phyloP scores from a whole-genome alignment of 257 asterid species.

The Solanum ossicruentum region DNA sequence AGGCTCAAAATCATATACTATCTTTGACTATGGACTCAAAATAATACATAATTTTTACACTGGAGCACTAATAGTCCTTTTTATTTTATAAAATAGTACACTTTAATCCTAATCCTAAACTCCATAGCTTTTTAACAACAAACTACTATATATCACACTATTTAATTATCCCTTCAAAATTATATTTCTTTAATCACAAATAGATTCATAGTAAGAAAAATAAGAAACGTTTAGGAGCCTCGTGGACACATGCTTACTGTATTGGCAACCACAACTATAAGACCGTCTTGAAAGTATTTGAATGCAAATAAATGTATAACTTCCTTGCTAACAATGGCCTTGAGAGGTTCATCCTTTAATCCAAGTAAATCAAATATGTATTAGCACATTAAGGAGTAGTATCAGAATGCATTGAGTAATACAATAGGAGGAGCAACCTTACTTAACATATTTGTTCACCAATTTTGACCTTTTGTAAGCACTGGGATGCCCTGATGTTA shows the following conservation, averaged over 20 bases:
- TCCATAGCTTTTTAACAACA: no score
- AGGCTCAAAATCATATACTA: no score
- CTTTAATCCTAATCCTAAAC: no score
- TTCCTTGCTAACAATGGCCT: constrained; percentile 92
- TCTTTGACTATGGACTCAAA: no score
- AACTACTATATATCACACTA: no score
- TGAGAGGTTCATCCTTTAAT: constrained; percentile 89
- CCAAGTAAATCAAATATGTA: constrained; percentile 26
- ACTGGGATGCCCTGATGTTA: constrained; percentile 35
- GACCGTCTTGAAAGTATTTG: constrained; percentile 69
- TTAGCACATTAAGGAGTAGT: constrained; percentile 15
- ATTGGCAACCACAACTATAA: constrained; percentile 57
- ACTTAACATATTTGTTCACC: constrained; percentile 80
- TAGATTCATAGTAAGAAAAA: neutral
- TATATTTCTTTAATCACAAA: no score
- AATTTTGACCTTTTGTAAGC: constrained; percentile 42
- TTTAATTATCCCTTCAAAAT: no score
- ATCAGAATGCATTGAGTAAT: neutral
- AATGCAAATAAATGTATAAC: constrained; percentile 53
- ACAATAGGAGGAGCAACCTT: constrained; percentile 34
- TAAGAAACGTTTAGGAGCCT: neutral
- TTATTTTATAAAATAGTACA: no score
- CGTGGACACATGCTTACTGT: constrained; percentile 30
- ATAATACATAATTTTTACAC: no score
- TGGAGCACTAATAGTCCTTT: no score